Percentiles rank a stretch among this genome's conserved stretches.
phyloP scores from a whole-genome alignment of 202 grass and related monocot genomes.

The Hordeum pubiflorum region DNA sequence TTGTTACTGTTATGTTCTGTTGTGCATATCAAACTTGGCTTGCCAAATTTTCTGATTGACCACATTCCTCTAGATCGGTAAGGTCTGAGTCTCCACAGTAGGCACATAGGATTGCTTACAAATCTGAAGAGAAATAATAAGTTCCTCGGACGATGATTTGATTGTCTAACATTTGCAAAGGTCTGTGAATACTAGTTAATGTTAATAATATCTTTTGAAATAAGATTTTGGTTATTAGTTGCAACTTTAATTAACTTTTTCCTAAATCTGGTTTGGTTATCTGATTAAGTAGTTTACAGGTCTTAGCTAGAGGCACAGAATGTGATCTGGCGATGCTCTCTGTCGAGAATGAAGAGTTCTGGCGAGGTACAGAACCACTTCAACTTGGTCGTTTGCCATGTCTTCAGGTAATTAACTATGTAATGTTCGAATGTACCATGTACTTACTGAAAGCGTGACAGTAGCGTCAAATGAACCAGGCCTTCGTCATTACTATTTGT shows the following conservation, averaged over 20 bases:
- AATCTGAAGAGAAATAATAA: not conserved
- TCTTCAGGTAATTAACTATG: slow-evolving; percentile 66
- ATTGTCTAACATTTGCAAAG: not conserved
- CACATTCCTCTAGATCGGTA: not conserved
- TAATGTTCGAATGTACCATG: slow-evolving; percentile 11
- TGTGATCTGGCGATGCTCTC: slow-evolving; percentile 96
- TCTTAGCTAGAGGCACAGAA: slow-evolving; percentile 87
- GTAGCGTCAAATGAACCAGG: not conserved
- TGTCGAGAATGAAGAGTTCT: slow-evolving; percentile 92
- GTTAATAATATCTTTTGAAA: not conserved
- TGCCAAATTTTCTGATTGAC: not conserved
- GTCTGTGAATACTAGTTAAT: not conserved
- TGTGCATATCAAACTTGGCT: not conserved
- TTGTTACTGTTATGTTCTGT: not conserved
- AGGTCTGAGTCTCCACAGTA: not conserved
- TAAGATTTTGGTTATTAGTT: not conserved
- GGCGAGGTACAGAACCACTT: slow-evolving; percentile 85
- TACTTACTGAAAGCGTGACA: not conserved
- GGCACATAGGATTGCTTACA: not conserved
- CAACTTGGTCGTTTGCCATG: slow-evolving; percentile 73
- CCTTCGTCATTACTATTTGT: not conserved
- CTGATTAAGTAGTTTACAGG: slow-evolving; percentile 46
- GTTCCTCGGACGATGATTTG: not conserved
- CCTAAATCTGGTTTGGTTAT: not conserved
- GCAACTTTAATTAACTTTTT: not conserved